Base-by-base conservation (phyloP, 2,329 filamentous ascomycete genomes). In the Colletotrichum trifolii region DNA sequence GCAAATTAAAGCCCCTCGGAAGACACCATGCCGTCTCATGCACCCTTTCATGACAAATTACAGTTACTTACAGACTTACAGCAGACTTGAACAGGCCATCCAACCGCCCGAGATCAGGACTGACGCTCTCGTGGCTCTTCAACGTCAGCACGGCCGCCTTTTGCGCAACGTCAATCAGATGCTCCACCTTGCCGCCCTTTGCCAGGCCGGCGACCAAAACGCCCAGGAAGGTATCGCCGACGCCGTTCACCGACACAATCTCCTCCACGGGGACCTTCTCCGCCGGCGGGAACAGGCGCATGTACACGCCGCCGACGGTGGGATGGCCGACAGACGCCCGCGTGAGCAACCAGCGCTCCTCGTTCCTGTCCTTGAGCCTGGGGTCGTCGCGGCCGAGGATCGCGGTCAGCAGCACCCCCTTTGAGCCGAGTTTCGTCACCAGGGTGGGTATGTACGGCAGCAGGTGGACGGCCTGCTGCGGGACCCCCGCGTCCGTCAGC, bases 151-250 rank as follows among this genome's bases (percentile, higher is more conserved):
- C 87, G 4, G 94, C 94, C 3, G 91, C 95, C 72, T 84, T 85
- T 79, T 98, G 96, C 36, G 94, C 95, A 40, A 96, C 78, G 62
- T 89, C 83, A n/a, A 99, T 82, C 59, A 96, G 76, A 50, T 90
- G 84, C 72, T 88, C 78, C 64, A 86, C 74, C 66, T 78, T 79
- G 3, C 82, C 84, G 0, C 85, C 85, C 71, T 83, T 86, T 0
- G 89, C 89, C 69, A 98, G 75, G 0, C 92, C 93, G 1, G 93
- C 91, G n/a, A 97, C 81, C 60, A 97, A 71, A 12, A 94, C 91
- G 0, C 95, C 96, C 8, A 96, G 82, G 75, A 98, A 94, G 0
- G 96, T 97, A 77, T 99, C 96, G 0, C 96, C 96, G 2, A 93
- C 94, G 0, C 95, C 96, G 75, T 98, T 98, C 9, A 98, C 95